Evolutionary conservation across 352 stramenopile genomes (phyloP).

Genomic region (Phytophthora nicotianae): DNA sequence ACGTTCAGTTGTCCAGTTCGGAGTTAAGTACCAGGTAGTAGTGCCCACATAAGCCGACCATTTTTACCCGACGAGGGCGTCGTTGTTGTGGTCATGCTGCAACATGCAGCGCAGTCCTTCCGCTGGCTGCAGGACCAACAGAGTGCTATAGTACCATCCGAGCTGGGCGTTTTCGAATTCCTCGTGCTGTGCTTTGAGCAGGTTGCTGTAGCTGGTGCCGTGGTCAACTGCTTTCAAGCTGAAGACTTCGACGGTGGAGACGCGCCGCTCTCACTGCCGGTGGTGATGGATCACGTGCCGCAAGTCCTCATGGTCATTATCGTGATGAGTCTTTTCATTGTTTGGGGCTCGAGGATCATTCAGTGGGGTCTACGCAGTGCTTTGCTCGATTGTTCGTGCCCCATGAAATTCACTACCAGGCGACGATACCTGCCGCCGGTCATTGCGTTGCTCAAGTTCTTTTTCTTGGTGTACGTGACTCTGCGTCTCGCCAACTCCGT

Average conservation of each 20-base stretch:
- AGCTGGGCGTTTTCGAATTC: conserved; percentile 40
- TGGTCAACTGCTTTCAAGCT: conserved; percentile 42
- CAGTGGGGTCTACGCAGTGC: conserved; percentile 31
- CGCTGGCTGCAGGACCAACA: conserved; percentile 33
- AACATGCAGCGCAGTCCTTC: conserved; percentile 24
- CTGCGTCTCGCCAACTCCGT: conserved; percentile 20
- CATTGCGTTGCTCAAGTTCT: conserved; percentile 36
- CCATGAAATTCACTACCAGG: conserved; percentile 29
- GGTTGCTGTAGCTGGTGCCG: conserved; percentile 35
- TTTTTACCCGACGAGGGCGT: background rate
- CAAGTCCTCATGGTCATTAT: conserved; percentile 36
- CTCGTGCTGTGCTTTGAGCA: conserved; percentile 43
- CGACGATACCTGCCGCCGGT: conserved; percentile 31
- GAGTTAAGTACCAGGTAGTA: background rate
- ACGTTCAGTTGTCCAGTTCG: background rate
- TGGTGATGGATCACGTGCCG: conserved; percentile 29
- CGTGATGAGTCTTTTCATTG: conserved; percentile 25
- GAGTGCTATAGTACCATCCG: conserved; percentile 24
- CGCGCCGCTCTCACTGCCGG: conserved; percentile 23
- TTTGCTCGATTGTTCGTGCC: conserved; percentile 21
- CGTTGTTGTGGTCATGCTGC: conserved; percentile 20
- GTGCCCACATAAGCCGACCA: background rate
- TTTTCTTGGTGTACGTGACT: conserved; percentile 32
- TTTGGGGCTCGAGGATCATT: conserved; percentile 31
- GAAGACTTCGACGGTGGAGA: conserved; percentile 20